phyloP scores from a whole-genome alignment of 2,329 filamentous ascomycete genomes.

The Waltergamsia citrina region DNA sequence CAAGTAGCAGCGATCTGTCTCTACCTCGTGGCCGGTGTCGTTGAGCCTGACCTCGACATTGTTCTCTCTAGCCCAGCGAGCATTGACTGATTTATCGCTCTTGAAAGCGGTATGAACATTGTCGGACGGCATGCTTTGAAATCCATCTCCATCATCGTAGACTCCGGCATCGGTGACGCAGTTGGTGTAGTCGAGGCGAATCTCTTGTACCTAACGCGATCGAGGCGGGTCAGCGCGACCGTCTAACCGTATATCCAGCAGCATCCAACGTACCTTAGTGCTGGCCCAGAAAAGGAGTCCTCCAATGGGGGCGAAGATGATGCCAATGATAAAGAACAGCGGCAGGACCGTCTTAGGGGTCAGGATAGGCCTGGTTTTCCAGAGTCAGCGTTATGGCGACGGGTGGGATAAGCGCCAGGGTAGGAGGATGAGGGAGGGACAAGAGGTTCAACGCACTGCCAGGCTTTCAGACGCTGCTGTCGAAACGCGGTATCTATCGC shows the following conservation, averaged over 20 bases:
- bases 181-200: conserved; percentile 81
- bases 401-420: not conserved
- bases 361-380: conserved; percentile 76
- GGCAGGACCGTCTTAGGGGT: conserved; percentile 90
- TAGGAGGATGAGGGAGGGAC: not conserved
- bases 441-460: conserved; percentile 93
- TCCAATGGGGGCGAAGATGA: conserved; percentile 90
- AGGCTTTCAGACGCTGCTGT: conserved; percentile 94
- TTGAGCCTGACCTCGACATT: conserved; percentile 22
- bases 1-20: conserved; percentile 55
- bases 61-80: conserved; percentile 31
- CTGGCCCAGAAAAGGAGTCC: conserved; percentile 81
- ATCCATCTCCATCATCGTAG: conserved; percentile 19
- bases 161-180: conserved; percentile 50
- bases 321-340: conserved; percentile 81
- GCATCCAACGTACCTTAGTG: conserved; percentile 52
- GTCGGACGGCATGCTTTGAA: conserved; percentile 42
- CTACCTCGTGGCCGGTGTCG: conserved; percentile 21
- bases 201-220: conserved; percentile 68
- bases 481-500: conserved; percentile 82
- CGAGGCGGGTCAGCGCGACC: too few species aligned
- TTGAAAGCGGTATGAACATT: conserved; percentile 66
- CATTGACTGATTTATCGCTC: conserved; percentile 26
- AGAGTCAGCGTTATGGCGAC: conserved; percentile 4
- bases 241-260: too few species aligned